Base-by-base conservation (phyloP, 1,284 basidiomycete species). In the Cystobasidium sp. region DNA sequence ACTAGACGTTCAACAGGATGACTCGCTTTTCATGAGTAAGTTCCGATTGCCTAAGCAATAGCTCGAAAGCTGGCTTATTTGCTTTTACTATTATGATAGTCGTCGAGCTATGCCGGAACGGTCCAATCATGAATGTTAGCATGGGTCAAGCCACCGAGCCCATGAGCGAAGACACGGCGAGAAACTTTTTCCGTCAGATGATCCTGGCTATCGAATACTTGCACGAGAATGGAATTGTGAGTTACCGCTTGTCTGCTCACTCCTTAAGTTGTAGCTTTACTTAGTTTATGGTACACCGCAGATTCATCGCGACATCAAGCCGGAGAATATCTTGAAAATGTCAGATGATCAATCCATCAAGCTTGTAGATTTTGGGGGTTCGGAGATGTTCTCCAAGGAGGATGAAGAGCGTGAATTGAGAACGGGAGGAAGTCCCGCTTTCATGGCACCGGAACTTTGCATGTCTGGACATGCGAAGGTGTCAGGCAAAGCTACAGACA, bases 351-450 rank as follows among this genome's bases (percentile, higher is more conserved):
- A 81, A 64, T 72, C 58, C 6, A 80, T 81, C 10, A 87, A 87
- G 79, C 82, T 88, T 18, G 76, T 79, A 77, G 86, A 87, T 76
- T 88, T 88, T 79, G 87, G 87, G 41, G 85, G 87, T 0, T 86
- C 85, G 1, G 85, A 87, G 71, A 85, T 87, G 82, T 86, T 87
- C 70, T 78, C 80, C 0, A 83, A 82, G 14, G 68, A 70, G 47
- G 63, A 61, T 12, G 43, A 73, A 14, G 59, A 58, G 10, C 63
- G 63, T 43, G 70, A 73, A 24, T 51, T 73, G 9, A 82, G 84
- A 68, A 81, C 82, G 22, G 84, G 82, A 0, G 87, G 87, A 0
- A 85, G 83, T 78, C 86, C 87, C 0, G 87, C 86, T 0, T 88
- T 87, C 78, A 85, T 87, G 81, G 84, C 84, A 69, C 87, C 87